Percentiles rank a stretch among this genome's conserved stretches.
These are phyloP conservation scores for Pisolithus tinctorius DNA, from an alignment of 768 basidiomycete genomes.

Conservation along the genomic window DNA sequence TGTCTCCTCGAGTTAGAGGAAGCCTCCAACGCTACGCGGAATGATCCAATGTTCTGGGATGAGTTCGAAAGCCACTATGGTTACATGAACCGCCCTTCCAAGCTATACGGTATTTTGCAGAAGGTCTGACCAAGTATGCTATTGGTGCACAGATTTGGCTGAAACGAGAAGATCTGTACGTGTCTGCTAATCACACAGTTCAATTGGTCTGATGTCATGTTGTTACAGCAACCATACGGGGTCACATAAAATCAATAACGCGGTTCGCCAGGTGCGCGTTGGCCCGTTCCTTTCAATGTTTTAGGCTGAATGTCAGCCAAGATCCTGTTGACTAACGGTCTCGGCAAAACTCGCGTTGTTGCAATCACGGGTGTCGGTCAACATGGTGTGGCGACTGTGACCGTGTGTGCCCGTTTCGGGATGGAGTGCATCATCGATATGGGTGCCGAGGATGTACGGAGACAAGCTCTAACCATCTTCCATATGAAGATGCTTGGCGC, in stretches of 20 bases:
- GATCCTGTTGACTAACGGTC: constrained; percentile 49
- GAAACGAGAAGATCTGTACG: too few species aligned
- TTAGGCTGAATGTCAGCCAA: constrained; percentile 21
- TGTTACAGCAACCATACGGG: constrained; percentile 85
- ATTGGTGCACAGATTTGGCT: constrained; percentile 78
- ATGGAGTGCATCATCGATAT: too few species aligned
- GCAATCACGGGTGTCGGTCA: constrained; percentile 11
- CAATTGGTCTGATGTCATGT: constrained; percentile 1
- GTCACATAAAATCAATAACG: constrained; percentile 90
- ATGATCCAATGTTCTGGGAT: constrained; percentile 87
- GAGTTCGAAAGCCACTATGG: constrained; percentile 78
- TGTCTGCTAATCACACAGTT: too few species aligned
- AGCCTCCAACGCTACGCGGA: constrained; percentile 80
- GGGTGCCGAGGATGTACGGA: too few species aligned
- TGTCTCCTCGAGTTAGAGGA: constrained; percentile 88
- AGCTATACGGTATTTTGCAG: constrained; percentile 72
- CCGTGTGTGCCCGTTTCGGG: too few species aligned
- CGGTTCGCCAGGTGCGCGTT: constrained; percentile 18
- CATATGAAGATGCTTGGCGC: too few species aligned
- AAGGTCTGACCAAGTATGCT: constrained; percentile 81
- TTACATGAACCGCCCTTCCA: constrained; percentile 93
- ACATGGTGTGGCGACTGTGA: too few species aligned
- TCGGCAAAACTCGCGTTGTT: too few species aligned
- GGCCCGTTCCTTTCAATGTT: neutral
- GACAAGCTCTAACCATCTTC: too few species aligned